Base-by-base conservation (phyloP, 2,329 filamentous ascomycete species). In the Hypoxylon sp. region DNA sequence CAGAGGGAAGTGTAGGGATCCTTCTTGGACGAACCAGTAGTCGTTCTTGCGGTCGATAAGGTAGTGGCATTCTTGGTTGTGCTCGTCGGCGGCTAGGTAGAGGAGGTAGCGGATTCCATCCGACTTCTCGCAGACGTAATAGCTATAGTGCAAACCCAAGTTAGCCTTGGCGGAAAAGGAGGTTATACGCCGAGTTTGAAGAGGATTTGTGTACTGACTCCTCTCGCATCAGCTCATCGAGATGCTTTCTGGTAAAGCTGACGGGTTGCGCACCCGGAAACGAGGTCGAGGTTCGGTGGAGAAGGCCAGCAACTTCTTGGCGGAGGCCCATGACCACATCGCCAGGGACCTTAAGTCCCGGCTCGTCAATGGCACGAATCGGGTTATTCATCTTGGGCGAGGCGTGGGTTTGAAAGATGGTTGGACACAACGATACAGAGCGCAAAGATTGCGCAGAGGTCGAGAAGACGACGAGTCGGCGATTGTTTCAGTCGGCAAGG, bases 21-120 rank as follows among this genome's bases (percentile, higher is more conserved):
- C 83, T 68, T 87, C 85, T 31, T 88, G 87, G 67, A 98, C 89
- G 76, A 87, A 93, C 88, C 95, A 97, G 84, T 96, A 99, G 79
- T 98, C 94, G 82, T 99, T 98, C 82, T 94, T 97, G 77, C 96
- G 93, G 82, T 99, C 95, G 81, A 99, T 97, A 62, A 99, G 86
- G 82, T 97, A 98, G 77, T 96, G 92, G 24, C 91, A 87, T 78
- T 97, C 93, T 53, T 78, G 72, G 59, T 83, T 83, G 5, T 83
- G 78, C 46, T 89, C 86, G 77, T 91, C 91, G 6, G 84, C 80
- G 55, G 93, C 93, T 72, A 96, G 89, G 84, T 97, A 98, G 71
- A 99, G 88, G n/a, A 99, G 88, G 79, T 97, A 98, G 70, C 96
- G 90, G 70, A 98, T 93, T 60, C 96, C 96, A 78, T 99, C 96